Evolutionary conservation across 2,329 filamentous ascomycete genomes (phyloP), one percentile per base, ranked within the genome.

Genomic region (Epichloe gansuensis): DNA sequence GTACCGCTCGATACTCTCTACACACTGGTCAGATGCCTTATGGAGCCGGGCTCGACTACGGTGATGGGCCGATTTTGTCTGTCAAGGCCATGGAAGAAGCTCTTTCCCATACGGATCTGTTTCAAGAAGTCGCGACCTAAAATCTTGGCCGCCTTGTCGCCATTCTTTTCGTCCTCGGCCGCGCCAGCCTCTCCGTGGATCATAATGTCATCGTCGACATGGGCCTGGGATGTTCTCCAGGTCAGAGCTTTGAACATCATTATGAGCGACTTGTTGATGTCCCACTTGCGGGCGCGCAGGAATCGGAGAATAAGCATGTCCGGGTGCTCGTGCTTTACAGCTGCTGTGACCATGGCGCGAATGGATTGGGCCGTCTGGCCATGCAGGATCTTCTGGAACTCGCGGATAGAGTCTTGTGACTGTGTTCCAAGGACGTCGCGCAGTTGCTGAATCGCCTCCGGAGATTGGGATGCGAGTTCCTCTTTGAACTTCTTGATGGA

Each of bases 51-150:
- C 68, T 50, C 63, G 61, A 71, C 63, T 43, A 69, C 60, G 55
- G 63, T 68, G 15, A 72, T 58, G 0, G 70, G 68, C 4, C 67
- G 66, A 39, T 59, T 57, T 11, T 63, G 56, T 21, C 61, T 62
- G 59, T 72, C 70, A 2, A 54, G 57, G 4, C 69, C 69, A 42
- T 69, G 62, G 15, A 70, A 59, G 48, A 67, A 68, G 47, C 62
- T 64, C 57, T 72, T 72, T 2, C 70, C 70, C 3, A 63, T 65
- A 11, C 62, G 62, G 28, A 67, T 60, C 55, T 72, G 69, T n/a
- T 53, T 56, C 52, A 72, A 58, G 52, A 71, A 71, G 25, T 53
- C 54, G 6, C 35, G 31, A 12, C 37, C 51, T 11, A 55, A 35
- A 21, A 31, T 28, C 46, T 52, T 49, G 28, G 17, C 39, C 15